Conservation (phyloP, 176 grass and related monocot species). For the Saccharum officinarum region DNA sequence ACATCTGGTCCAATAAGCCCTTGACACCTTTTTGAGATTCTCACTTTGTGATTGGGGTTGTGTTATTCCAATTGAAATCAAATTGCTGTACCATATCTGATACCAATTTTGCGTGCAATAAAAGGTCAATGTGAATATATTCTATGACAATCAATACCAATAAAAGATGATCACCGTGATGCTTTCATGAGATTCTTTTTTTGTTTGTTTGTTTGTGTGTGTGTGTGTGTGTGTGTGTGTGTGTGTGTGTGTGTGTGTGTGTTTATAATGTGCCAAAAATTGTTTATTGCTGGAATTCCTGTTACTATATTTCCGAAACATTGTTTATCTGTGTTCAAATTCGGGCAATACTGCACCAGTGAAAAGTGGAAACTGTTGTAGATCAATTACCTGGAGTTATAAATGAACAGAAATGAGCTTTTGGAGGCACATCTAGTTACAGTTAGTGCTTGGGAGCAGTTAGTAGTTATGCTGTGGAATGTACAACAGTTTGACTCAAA, state of each 20-base stretch:
- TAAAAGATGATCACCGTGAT: background rate
- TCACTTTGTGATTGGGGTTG: background rate
- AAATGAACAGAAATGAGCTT: background rate
- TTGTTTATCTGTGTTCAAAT: background rate
- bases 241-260: background rate
- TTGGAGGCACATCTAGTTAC: background rate
- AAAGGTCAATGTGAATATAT: slow-evolving; percentile 27
- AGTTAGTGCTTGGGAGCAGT: background rate
- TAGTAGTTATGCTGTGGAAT: background rate
- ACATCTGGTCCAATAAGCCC: background rate
- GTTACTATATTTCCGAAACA: background rate
- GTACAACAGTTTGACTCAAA: background rate
- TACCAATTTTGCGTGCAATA: background rate
- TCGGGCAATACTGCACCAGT: background rate
- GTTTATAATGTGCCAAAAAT: background rate
- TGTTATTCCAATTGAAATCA: slow-evolving; percentile 4
- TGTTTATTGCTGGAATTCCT: slow-evolving; percentile 1
- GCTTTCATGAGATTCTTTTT: slow-evolving; percentile 1
- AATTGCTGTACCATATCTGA: background rate
- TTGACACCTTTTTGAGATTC: slow-evolving; percentile 15
- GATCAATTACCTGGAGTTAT: background rate
- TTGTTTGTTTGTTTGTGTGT: no score
- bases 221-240: no score
- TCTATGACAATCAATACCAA: slow-evolving; percentile 3
- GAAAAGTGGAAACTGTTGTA: background rate